Conservation (phyloP, 495 filamentous ascomycete genomes). For the Xylaria curta region DNA sequence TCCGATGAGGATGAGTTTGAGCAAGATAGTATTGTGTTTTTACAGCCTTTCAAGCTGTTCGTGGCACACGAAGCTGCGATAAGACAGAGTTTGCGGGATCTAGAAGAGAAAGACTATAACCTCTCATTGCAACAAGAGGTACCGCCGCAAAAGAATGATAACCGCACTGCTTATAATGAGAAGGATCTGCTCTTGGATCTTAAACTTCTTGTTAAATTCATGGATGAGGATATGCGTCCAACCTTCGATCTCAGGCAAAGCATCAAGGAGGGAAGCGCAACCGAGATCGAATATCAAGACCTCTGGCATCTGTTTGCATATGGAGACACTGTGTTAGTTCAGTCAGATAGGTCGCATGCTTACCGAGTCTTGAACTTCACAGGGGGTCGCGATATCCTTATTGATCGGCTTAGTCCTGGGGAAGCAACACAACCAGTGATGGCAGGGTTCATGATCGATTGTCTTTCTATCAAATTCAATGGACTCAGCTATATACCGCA, state of each 20-base stretch:
- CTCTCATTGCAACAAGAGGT: neutral
- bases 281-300: constrained; percentile 15
- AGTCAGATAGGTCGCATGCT: constrained; percentile 12
- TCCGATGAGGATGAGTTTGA: neutral
- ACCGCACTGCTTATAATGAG: neutral
- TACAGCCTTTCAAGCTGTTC: constrained; percentile 13
- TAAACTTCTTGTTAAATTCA: constrained; percentile 14
- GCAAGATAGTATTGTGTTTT: constrained; percentile 3
- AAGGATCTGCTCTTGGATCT: constrained; percentile 19
- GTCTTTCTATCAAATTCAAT: constrained; percentile 13
- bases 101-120: neutral
- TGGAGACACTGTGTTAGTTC: neutral
- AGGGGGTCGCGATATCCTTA: constrained; percentile 10
- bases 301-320: constrained; percentile 16
- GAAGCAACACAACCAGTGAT: neutral
- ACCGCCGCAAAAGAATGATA: neutral
- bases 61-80: neutral
- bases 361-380: constrained; percentile 18
- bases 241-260: constrained; percentile 7
- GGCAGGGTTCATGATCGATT: constrained; percentile 14
- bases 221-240: constrained; percentile 13
- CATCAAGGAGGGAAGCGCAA: constrained; percentile 11
- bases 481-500: constrained; percentile 17
- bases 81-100: neutral
- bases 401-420: neutral